A percentile compares a stretch with the other conserved stretches of the same genome.
These are phyloP conservation scores for Pouteria glomerata DNA, from an alignment of 148 eudicot genomes.

Conservation along the genomic window DNA sequence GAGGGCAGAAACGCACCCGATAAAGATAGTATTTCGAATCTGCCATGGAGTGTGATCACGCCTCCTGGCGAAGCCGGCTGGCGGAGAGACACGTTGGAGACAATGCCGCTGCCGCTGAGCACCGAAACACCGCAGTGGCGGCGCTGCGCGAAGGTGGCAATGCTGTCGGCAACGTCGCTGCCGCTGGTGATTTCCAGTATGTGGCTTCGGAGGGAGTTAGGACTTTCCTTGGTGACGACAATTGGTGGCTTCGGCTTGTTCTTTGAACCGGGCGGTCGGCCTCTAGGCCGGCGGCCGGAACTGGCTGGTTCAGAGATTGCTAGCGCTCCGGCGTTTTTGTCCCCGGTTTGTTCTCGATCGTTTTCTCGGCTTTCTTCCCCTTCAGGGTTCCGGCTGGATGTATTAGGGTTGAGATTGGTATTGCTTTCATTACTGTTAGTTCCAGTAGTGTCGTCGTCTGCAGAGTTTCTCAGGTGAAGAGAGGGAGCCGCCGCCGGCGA, in stretches of 20 bases:
- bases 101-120: constrained; percentile 28
- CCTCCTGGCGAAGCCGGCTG: constrained; percentile 30
- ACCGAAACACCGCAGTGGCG: constrained; percentile 30
- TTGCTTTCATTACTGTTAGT: too few relatives aligned
- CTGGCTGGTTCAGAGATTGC: too few relatives aligned
- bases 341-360: too few relatives aligned
- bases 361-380: not conserved
- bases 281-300: constrained; percentile 25
- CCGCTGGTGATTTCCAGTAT: constrained; percentile 32
- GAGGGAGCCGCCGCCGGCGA: too few relatives aligned
- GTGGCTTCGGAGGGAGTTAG: constrained; percentile 29
- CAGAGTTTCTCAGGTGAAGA: too few relatives aligned
- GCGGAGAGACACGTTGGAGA: constrained; percentile 27
- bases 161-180: constrained; percentile 23
- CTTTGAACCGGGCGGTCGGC: constrained; percentile 36
- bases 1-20: constrained; percentile 30
- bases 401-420: not conserved
- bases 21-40: constrained; percentile 35
- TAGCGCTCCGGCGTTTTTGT: too few relatives aligned
- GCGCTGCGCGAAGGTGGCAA: constrained; percentile 21
- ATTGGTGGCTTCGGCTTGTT: constrained; percentile 37
- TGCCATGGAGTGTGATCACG: constrained; percentile 21
- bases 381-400: not conserved
- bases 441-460: too few relatives aligned
- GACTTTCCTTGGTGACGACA: constrained; percentile 29